phyloP scores from a whole-genome alignment of 1,139 yeast species.

The Geotrichum siamense region DNA sequence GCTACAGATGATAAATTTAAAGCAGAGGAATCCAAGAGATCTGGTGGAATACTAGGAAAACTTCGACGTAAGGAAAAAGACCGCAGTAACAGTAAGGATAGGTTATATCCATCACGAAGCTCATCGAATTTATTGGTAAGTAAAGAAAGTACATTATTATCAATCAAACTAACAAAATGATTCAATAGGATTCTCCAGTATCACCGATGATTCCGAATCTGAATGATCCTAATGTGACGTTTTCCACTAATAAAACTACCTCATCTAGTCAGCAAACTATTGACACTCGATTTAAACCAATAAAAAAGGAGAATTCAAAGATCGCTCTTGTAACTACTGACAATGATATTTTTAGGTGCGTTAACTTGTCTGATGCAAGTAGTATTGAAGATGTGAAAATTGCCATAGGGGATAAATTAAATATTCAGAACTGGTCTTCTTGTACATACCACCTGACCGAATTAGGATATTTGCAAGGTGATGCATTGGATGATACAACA shows the following conservation, averaged over 20 bases:
- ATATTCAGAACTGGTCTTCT: slow-evolving; percentile 38
- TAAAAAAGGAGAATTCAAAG: slow-evolving; percentile 21
- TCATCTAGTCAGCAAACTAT: not conserved
- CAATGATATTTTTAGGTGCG: slow-evolving; percentile 46
- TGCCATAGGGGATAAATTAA: slow-evolving; percentile 38
- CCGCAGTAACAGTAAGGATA: slow-evolving; percentile 6
- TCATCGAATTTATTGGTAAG: slow-evolving; percentile 16
- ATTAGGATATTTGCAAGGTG: slow-evolving; percentile 58
- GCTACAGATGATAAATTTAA: slow-evolving; percentile 9
- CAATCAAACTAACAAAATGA: not conserved
- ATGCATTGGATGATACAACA: slow-evolving; percentile 46
- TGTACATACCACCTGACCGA: slow-evolving; percentile 64
- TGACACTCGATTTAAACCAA: slow-evolving; percentile 12
- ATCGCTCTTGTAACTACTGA: slow-evolving; percentile 55
- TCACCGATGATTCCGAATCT: slow-evolving; percentile 9
- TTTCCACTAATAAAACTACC: not conserved
- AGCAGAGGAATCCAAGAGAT: slow-evolving; percentile 13
- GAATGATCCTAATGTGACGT: not conserved
- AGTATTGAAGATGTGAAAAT: slow-evolving; percentile 37
- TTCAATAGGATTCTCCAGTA: slow-evolving; percentile 16
- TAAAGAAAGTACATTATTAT: not conserved
- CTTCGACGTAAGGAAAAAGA: slow-evolving; percentile 17
- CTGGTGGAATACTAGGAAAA: slow-evolving; percentile 17
- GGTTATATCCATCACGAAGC: slow-evolving; percentile 14
- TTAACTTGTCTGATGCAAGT: slow-evolving; percentile 37